Conservation (phyloP, 176 grass and related monocot genomes). For the Coix lacrymajobi region DNA sequence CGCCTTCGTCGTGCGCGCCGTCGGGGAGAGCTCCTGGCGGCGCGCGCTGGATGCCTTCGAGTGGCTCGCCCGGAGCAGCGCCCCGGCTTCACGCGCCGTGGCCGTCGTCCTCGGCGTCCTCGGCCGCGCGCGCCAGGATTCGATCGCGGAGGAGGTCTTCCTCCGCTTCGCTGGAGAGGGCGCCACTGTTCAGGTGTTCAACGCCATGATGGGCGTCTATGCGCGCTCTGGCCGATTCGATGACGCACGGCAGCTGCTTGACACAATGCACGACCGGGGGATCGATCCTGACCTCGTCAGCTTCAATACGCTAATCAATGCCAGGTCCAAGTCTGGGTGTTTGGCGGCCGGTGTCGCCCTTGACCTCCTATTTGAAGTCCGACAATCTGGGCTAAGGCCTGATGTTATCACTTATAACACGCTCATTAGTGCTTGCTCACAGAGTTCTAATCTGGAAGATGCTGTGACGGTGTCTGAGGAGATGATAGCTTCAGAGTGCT, state of each 20-base stretch:
- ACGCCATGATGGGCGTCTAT: slow-evolving; percentile 93
- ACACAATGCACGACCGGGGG: slow-evolving; percentile 55
- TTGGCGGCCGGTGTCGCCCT: slow-evolving; percentile 48
- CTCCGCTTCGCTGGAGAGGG: slow-evolving; percentile 44
- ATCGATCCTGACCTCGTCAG: slow-evolving; percentile 91
- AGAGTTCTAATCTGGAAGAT: slow-evolving; percentile 66
- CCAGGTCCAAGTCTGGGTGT: slow-evolving; percentile 63
- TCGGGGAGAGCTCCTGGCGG: slow-evolving; percentile 63
- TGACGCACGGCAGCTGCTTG: slow-evolving; percentile 61
- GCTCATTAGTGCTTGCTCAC: slow-evolving; percentile 73
- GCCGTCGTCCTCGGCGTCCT: slow-evolving; percentile 71
- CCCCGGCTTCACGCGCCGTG: slow-evolving; percentile 63
- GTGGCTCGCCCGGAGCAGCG: slow-evolving; percentile 60
- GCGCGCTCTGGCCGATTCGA: slow-evolving; percentile 59
- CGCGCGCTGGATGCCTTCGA: slow-evolving; percentile 83
- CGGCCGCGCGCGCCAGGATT: slow-evolving; percentile 70
- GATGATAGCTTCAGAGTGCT: slow-evolving; percentile 62
- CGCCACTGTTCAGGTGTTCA: slow-evolving; percentile 81
- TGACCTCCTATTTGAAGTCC: slow-evolving; percentile 64
- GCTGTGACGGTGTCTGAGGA: slow-evolving; percentile 59
- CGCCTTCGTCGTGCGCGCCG: slow-evolving; percentile 57
- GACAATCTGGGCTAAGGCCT: slow-evolving; percentile 63
- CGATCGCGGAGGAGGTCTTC: slow-evolving; percentile 68
- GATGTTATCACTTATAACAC: slow-evolving; percentile 96
- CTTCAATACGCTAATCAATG: slow-evolving; percentile 94